These are phyloP conservation scores for Nidularia pulvinata DNA, from an alignment of 768 basidiomycete genomes.

Conservation along the genomic window DNA sequence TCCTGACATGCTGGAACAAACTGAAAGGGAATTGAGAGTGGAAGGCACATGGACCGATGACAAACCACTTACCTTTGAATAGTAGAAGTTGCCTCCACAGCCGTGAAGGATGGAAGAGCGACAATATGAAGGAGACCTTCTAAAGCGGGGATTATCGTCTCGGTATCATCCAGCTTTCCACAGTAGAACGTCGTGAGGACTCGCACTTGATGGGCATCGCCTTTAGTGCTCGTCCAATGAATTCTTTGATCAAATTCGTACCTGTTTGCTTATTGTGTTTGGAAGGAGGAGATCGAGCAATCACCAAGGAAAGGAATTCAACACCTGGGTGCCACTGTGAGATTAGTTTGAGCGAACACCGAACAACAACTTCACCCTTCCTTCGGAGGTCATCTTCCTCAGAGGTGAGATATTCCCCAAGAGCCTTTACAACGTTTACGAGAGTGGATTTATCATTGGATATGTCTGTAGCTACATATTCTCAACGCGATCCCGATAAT, in stretches of 20 bases:
- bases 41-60: background rate
- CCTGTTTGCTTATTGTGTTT: slow-evolving; percentile 83
- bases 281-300: slow-evolving; percentile 57
- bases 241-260: too few relatives aligned
- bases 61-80: slow-evolving; percentile 49
- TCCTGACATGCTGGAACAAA: slow-evolving; percentile 75
- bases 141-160: slow-evolving; percentile 82
- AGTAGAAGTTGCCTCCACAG: slow-evolving; percentile 63
- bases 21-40: slow-evolving; percentile 33
- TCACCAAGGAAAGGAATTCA: slow-evolving; percentile 73
- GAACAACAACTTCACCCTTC: too few relatives aligned
- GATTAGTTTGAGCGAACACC: too few relatives aligned
- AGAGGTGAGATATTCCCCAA: slow-evolving; percentile 87
- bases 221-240: background rate
- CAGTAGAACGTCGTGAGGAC: slow-evolving; percentile 84
- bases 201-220: slow-evolving; percentile 50
- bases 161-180: slow-evolving; percentile 84
- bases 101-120: slow-evolving; percentile 58
- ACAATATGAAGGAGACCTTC: slow-evolving; percentile 73
- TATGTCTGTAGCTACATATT: slow-evolving; percentile 34
- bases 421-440: slow-evolving; percentile 79
- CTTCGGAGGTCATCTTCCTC: slow-evolving; percentile 78
- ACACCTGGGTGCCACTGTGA: slow-evolving; percentile 57
- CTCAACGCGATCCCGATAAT: slow-evolving; percentile 8
- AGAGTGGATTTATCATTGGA: slow-evolving; percentile 58